Conservation (phyloP, 306 rosid species). For the Glycine tomentella region DNA sequence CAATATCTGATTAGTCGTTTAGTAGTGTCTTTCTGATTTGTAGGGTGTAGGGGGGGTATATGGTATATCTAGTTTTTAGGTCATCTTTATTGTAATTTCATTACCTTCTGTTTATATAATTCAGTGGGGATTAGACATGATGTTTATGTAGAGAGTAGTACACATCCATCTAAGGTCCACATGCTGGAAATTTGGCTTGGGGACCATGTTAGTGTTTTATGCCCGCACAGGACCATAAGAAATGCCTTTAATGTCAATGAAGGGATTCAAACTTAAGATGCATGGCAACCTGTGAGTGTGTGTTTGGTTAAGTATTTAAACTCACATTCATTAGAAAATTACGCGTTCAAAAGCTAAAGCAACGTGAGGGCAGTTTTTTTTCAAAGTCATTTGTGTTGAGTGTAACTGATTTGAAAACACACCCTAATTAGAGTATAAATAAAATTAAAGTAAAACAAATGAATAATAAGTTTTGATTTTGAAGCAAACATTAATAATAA, state of each 20-base stretch:
- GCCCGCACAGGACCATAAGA: not conserved
- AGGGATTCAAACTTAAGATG: not conserved
- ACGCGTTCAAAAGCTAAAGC: too few relatives aligned
- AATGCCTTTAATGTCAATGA: not conserved
- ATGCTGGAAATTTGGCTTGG: slow-evolving; percentile 10
- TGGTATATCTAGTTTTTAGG: slow-evolving; percentile 50
- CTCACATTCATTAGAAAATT: too few relatives aligned
- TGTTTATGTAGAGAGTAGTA: slow-evolving; percentile 45
- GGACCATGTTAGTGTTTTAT: not conserved
- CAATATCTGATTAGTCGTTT: slow-evolving; percentile 41
- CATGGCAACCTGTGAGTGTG: not conserved
- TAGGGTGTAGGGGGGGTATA: slow-evolving; percentile 44
- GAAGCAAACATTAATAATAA: too few relatives aligned
- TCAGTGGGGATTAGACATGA: slow-evolving; percentile 46
- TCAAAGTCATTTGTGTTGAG: too few relatives aligned
- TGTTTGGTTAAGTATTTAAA: too few relatives aligned
- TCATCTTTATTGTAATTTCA: slow-evolving; percentile 34
- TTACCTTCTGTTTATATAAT: slow-evolving; percentile 59
- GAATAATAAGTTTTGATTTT: too few relatives aligned
- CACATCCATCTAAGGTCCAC: slow-evolving; percentile 15
- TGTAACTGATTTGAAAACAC: too few relatives aligned
- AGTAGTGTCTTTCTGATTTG: slow-evolving; percentile 45
- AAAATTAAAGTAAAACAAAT: too few relatives aligned
- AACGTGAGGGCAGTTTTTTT: too few relatives aligned
- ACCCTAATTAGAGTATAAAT: too few relatives aligned